Percentiles rank a stretch among this genome's conserved stretches.
Conservation (phyloP, 345 rosid genomes). For the Dimocarpus longan region DNA sequence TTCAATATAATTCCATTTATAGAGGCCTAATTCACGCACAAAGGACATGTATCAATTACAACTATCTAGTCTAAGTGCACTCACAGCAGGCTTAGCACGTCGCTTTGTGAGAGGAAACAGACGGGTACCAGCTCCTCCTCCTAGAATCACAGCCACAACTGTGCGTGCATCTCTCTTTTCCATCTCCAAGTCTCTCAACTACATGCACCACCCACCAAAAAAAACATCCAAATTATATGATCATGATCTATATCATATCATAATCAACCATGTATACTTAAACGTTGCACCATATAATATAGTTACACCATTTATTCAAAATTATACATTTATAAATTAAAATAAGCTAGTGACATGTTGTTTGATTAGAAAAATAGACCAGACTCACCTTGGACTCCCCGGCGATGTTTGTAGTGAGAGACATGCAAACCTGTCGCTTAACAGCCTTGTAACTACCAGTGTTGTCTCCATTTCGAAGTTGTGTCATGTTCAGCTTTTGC, state of each 20-base stretch:
- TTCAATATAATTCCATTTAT: no score
- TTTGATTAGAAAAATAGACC: not conserved
- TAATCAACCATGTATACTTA: no score
- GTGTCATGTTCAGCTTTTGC: constrained; percentile 46
- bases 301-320: no score
- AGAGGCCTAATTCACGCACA: no score
- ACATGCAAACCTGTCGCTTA: constrained; percentile 46
- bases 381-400: constrained; percentile 53
- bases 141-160: constrained; percentile 80
- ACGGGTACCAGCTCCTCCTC: constrained; percentile 99
- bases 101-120: constrained; percentile 95
- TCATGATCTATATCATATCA: not conserved
- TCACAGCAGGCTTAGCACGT: constrained; percentile 95
- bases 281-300: no score
- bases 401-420: constrained; percentile 46
- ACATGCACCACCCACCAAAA: constrained; percentile 17
- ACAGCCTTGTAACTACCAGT: constrained; percentile 1
- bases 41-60: not conserved
- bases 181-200: constrained; percentile 70
- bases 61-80: constrained; percentile 7
- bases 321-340: no score
- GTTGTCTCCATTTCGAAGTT: constrained; percentile 11
- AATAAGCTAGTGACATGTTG: not conserved
- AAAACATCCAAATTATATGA: no score
- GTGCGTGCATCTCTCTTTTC: constrained; percentile 73